Evolutionary conservation across 2,329 filamentous ascomycete species (phyloP).

Genomic region (Ophiostoma sp.): DNA sequence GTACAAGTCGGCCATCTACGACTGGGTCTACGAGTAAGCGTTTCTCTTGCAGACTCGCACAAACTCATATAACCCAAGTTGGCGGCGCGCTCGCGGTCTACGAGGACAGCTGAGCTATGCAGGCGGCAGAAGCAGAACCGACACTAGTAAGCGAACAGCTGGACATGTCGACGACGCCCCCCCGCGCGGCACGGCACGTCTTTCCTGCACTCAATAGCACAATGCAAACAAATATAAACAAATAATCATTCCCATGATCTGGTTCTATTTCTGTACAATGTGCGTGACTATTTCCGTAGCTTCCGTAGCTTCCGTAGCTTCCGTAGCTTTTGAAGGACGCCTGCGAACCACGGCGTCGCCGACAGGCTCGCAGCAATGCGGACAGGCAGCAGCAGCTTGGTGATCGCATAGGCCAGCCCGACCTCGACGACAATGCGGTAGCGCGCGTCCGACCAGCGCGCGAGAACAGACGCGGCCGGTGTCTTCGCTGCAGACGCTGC

Average conservation of each 20-base stretch:
- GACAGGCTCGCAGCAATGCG: constrained; percentile 74
- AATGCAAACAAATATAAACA: constrained; percentile 18
- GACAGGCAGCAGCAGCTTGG: constrained; percentile 74
- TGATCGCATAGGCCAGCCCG: constrained; percentile 84
- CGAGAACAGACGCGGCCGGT: constrained; percentile 29
- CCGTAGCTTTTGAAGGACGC: constrained; percentile 47
- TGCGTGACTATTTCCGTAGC: background rate
- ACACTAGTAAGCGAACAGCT: constrained; percentile 11
- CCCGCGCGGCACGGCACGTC: background rate
- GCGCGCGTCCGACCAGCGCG: constrained; percentile 40
- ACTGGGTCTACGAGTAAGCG: constrained; percentile 86
- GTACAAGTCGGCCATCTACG: constrained; percentile 78
- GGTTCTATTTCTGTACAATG: background rate
- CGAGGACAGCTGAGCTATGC: background rate
- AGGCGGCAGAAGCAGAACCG: constrained; percentile 7
- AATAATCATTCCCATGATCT: background rate
- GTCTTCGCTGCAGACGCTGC: constrained; percentile 27
- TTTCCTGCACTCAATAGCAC: background rate
- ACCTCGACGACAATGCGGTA: constrained; percentile 62
- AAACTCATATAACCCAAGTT: background rate
- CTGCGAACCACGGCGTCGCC: constrained; percentile 89
- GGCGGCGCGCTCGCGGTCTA: background rate
- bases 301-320: background rate
- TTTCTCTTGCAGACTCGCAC: background rate
- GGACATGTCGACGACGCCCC: background rate